These are phyloP conservation scores for Arthrobotrys conoides DNA, from an alignment of 2,329 filamentous ascomycete genomes.

Conservation along the genomic window DNA sequence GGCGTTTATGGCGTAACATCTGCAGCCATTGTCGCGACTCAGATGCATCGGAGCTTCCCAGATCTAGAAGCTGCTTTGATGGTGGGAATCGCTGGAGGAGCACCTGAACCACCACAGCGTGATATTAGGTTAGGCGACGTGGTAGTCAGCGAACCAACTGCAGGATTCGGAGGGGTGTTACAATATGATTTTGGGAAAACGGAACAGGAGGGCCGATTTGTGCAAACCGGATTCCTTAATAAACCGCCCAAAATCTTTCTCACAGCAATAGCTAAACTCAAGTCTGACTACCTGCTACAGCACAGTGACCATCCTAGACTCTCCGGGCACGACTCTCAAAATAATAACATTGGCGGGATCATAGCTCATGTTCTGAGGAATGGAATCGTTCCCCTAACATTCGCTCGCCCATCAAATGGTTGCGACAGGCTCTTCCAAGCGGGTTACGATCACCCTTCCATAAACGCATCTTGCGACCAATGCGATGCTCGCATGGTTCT, in stretches of 20 bases:
- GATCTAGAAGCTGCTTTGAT: constrained; percentile 7
- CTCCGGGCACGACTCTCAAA: neutral
- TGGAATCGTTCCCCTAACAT: neutral
- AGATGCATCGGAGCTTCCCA: constrained; percentile 12
- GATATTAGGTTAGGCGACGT: constrained; percentile 14
- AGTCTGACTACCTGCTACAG: neutral
- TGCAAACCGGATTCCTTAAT: constrained; percentile 13
- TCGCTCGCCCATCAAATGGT: neutral
- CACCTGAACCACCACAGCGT: neutral
- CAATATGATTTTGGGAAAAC: constrained; percentile 23
- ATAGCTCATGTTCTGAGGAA: neutral
- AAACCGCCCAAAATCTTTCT: constrained; percentile 9
- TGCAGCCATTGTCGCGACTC: constrained; percentile 2
- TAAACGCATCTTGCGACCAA: neutral
- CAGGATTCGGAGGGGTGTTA: neutral
- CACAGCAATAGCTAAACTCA: neutral
- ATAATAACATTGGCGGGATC: neutral
- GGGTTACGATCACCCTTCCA: constrained; percentile 15
- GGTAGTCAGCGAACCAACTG: constrained; percentile 3
- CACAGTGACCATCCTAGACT: neutral
- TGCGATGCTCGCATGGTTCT: constrained; percentile 20
- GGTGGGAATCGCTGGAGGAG: constrained; percentile 32
- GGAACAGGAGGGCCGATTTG: constrained; percentile 9
- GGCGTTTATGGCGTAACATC: constrained; percentile 13
- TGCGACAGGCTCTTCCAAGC: constrained; percentile 9